A percentile compares a stretch with the other conserved stretches of the same genome.
Conservation (phyloP, 768 basidiomycete species). For the Crucibulum laeve region DNA sequence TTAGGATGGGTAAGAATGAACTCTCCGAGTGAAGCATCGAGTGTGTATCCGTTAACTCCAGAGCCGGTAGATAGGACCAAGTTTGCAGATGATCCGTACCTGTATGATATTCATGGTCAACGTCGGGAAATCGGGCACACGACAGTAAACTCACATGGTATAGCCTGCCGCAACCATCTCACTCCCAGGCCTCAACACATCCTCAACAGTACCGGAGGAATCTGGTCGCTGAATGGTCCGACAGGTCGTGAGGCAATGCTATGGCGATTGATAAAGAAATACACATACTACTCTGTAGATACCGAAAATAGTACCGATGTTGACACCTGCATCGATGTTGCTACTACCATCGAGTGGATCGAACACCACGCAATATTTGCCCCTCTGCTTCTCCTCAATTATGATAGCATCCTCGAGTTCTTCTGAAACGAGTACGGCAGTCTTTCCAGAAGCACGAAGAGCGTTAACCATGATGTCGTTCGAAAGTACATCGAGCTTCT, state of each 20-base stretch:
- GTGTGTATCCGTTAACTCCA: constrained; percentile 97
- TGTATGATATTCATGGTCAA: constrained; percentile 13
- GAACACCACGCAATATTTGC: constrained; percentile 96
- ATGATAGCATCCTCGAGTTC: constrained; percentile 92
- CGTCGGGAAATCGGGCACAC: constrained; percentile 1
- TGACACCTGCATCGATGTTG: constrained; percentile 98
- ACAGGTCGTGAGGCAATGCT: not conserved
- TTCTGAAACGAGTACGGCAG: constrained; percentile 94
- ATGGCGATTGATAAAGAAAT: not conserved
- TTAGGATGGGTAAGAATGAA: constrained; percentile 99
- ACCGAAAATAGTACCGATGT: constrained; percentile 97
- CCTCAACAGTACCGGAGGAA: constrained; percentile 75
- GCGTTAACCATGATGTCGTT: constrained; percentile 99
- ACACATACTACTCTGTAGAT: constrained; percentile 83
- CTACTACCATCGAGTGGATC: constrained; percentile 95
- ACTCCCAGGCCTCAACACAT: constrained; percentile 89
- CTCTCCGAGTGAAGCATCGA: constrained; percentile 93
- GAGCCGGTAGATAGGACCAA: constrained; percentile 91
- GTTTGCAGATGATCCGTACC: constrained; percentile 92
- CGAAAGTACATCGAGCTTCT: constrained; percentile 96
- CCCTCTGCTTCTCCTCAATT: constrained; percentile 75
- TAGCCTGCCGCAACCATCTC: constrained; percentile 99
- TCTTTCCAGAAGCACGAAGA: constrained; percentile 93
- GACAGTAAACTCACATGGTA: constrained; percentile 71
- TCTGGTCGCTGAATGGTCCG: constrained; percentile 51